Percentiles rank a stretch among this genome's conserved stretches.
Evolutionary conservation across 108 stramenopile species (phyloP).

Genomic region (Skeletonema grethae): DNA sequence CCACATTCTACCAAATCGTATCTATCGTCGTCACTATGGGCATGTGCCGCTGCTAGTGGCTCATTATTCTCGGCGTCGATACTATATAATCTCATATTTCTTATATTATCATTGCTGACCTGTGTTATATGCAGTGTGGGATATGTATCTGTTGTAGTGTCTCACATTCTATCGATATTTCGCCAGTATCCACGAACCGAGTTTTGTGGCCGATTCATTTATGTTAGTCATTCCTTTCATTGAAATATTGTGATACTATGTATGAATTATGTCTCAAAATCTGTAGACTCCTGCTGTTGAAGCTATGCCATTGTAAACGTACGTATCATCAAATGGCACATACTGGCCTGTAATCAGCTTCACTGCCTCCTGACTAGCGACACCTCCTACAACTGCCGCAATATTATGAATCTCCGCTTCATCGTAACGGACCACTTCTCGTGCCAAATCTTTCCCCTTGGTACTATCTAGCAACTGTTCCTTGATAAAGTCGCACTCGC

Average conservation of each 20-base stretch:
- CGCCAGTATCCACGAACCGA: too few relatives aligned
- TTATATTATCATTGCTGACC: too few relatives aligned
- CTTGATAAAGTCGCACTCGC: conserved; percentile 52
- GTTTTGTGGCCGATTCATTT: too few relatives aligned
- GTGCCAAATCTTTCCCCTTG: conserved; percentile 53
- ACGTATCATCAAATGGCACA: conserved; percentile 87
- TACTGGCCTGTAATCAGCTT: conserved; percentile 95
- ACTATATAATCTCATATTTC: too few relatives aligned
- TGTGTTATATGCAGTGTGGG: too few relatives aligned
- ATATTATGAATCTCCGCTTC: conserved; percentile 90
- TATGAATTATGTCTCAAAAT: conserved; percentile 51
- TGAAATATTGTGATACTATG: background rate
- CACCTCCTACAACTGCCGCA: conserved; percentile 90
- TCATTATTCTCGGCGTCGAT: too few relatives aligned
- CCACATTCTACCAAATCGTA: too few relatives aligned
- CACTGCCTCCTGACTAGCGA: conserved; percentile 95
- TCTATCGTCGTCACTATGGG: too few relatives aligned
- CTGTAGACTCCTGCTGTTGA: conserved; percentile 81
- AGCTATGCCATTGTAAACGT: conserved; percentile 96
- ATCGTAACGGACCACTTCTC: conserved; percentile 85
- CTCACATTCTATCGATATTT: too few relatives aligned
- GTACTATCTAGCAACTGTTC: conserved; percentile 25
- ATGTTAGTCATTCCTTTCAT: too few relatives aligned
- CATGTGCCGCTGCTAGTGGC: too few relatives aligned
- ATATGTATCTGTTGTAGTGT: too few relatives aligned